Base-by-base conservation (phyloP, 805 yeast species). In the Metschnikowia dekortorum region DNA sequence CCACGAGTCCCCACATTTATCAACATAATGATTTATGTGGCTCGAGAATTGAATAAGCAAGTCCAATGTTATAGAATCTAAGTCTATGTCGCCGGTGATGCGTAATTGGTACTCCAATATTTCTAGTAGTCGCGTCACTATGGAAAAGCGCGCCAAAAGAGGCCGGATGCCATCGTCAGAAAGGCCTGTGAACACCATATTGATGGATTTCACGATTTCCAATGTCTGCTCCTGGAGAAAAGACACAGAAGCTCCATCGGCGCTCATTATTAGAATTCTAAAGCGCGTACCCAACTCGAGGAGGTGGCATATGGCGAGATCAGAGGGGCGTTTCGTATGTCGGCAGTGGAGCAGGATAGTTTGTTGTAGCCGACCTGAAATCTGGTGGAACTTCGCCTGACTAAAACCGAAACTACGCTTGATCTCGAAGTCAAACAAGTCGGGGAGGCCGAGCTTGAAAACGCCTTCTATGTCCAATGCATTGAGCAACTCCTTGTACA, bases 11-110 rank as follows among this genome's bases (percentile, higher is more conserved):
- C 39, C 18, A n/a, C 46, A 42, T 22, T 28, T 37, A 41, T 38
- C 42, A 32, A 48, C 42, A 45, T 47, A 42, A 8, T 43, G 26
- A 11, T 47, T 41, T 6, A 52, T 11, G 35, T 36, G 30, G 9
- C 38, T 30, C n/a, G 56, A 47, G 31, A 46, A 44, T 33, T 47
- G 45, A 38, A 52, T 39, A 39, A 54, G 47, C 14, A 44, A 47
- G 18, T 46, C 48, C 29, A 54, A 26, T 1, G 42, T 44, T 29
- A 44, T 29, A 8, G 56, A 49, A 14, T 41, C 44, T 26, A 36
- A 28, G 6, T 32, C 38, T n/a, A 31, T 47, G 26, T 43, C 50
- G 8, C 33, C 18, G 6, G 38, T 44, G 22, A 50, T 37, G 4
- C 22, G 49, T 22, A 53, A 31, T 33, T 30, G 50, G 5, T 47